Conservation (phyloP, 768 basidiomycete genomes). For the Polyporus arcularius region DNA sequence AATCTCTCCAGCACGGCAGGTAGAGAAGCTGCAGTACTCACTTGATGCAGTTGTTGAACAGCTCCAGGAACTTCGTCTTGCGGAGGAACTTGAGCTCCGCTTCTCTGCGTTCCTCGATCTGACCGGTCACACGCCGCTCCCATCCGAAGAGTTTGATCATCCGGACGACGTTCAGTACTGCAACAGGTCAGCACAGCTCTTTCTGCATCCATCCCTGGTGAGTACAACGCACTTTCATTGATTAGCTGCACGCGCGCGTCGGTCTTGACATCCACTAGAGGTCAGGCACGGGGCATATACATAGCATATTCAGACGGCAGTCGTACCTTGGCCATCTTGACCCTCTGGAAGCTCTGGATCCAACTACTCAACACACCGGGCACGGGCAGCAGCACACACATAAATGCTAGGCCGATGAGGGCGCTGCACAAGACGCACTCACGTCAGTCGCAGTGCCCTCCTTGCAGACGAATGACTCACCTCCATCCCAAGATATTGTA, state of each 20-base stretch:
- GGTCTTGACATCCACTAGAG: conserved; percentile 31
- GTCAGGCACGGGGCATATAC: neutral
- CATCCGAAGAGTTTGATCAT: conserved; percentile 53
- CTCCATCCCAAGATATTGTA: conserved; percentile 50
- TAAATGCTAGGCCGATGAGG: conserved; percentile 42
- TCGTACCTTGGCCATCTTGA: conserved; percentile 42
- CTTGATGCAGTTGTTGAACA: conserved; percentile 48
- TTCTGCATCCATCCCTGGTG: conserved; percentile 11
- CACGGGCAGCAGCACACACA: conserved; percentile 43
- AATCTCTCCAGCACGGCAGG: neutral
- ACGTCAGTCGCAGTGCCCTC: neutral
- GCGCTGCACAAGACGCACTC: conserved; percentile 27
- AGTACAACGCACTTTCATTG: conserved; percentile 38
- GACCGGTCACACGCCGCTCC: conserved; percentile 48
- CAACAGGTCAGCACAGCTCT: conserved; percentile 1
- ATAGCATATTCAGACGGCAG: neutral
- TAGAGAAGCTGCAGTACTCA: conserved; percentile 24
- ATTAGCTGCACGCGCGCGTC: conserved; percentile 48
- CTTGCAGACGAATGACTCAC: conserved; percentile 21
- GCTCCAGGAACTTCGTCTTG: conserved; percentile 51
- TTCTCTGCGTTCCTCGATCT: conserved; percentile 57
- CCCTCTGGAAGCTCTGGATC: conserved; percentile 37
- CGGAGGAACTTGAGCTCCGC: conserved; percentile 59
- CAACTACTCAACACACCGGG: conserved; percentile 42
- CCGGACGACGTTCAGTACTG: conserved; percentile 40